A percentile compares a stretch with the other conserved stretches of the same genome.
These are phyloP conservation scores for Cyberlindnera mississippiensis DNA, from an alignment of 805 yeast genomes.

Conservation along the genomic window DNA sequence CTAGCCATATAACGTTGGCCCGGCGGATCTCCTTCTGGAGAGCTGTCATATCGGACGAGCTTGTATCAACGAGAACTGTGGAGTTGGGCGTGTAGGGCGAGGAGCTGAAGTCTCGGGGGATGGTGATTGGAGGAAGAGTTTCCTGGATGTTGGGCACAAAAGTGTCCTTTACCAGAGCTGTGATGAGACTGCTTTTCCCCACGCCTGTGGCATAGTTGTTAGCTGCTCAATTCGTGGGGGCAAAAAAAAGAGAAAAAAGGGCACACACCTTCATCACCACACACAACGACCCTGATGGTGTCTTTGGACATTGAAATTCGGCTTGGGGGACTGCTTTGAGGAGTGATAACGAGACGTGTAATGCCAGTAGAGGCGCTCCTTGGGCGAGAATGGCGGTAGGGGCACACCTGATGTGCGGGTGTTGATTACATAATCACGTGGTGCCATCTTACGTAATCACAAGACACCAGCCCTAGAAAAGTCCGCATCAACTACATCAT, in stretches of 20 bases:
- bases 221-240: too few species aligned
- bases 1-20: constrained; percentile 93
- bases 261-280: constrained; percentile 82
- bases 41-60: constrained; percentile 54
- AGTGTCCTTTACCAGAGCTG: constrained; percentile 76
- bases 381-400: not conserved
- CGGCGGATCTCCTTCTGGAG: constrained; percentile 72
- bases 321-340: too few species aligned
- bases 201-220: too few species aligned
- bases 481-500: too few species aligned
- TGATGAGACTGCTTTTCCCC: constrained; percentile 76
- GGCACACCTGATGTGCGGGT: not conserved
- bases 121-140: constrained; percentile 77
- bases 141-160: constrained; percentile 75
- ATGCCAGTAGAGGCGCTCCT: too few species aligned
- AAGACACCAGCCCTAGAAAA: too few species aligned
- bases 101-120: constrained; percentile 67
- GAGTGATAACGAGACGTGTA: too few species aligned
- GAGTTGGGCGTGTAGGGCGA: constrained; percentile 56
- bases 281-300: constrained; percentile 75
- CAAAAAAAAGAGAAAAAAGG: not conserved
- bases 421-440: too few species aligned
- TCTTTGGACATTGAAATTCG: constrained; percentile 33
- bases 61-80: constrained; percentile 78
- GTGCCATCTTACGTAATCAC: too few species aligned